Evolutionary conservation across 2,329 filamentous ascomycete species (phyloP).

Genomic region (Ophiosphaerella korrae): DNA sequence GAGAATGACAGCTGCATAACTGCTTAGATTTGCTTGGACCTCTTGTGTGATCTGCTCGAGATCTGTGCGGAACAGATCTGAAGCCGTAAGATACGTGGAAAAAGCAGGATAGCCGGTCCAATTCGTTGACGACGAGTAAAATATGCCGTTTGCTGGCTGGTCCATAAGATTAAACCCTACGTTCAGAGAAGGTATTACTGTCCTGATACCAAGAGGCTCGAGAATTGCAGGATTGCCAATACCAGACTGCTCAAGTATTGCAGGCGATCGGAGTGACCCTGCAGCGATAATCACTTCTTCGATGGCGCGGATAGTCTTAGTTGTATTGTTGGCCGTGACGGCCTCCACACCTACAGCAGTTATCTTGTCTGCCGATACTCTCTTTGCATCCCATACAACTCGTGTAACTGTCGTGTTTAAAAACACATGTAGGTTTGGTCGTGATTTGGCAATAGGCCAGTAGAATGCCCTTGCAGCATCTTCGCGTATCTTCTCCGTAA

Average conservation of each 20-base stretch:
- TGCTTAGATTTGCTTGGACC: constrained; percentile 30
- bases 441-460: constrained; percentile 46
- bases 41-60: constrained; percentile 27
- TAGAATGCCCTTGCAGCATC: constrained; percentile 58
- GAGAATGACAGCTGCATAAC: constrained; percentile 33
- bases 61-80: constrained; percentile 42
- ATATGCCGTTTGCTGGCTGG: constrained; percentile 35
- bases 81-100: constrained; percentile 42
- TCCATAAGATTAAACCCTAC: constrained; percentile 46
- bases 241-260: constrained; percentile 45
- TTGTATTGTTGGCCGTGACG: constrained; percentile 20
- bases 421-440: constrained; percentile 52
- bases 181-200: constrained; percentile 24
- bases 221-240: constrained; percentile 42
- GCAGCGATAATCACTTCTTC: constrained; percentile 45
- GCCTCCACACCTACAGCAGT: constrained; percentile 34
- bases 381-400: constrained; percentile 43
- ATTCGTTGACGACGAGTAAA: constrained; percentile 34
- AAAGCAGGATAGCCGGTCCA: constrained; percentile 48
- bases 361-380: constrained; percentile 1
- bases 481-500: constrained; percentile 46
- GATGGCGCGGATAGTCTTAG: constrained; percentile 19
- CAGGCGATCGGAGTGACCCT: constrained; percentile 41
- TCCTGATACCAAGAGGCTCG: constrained; percentile 23
- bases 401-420: constrained; percentile 50